Evolutionary conservation across 257 asterid species (phyloP).

Genomic region (Solanum medicagineum): DNA sequence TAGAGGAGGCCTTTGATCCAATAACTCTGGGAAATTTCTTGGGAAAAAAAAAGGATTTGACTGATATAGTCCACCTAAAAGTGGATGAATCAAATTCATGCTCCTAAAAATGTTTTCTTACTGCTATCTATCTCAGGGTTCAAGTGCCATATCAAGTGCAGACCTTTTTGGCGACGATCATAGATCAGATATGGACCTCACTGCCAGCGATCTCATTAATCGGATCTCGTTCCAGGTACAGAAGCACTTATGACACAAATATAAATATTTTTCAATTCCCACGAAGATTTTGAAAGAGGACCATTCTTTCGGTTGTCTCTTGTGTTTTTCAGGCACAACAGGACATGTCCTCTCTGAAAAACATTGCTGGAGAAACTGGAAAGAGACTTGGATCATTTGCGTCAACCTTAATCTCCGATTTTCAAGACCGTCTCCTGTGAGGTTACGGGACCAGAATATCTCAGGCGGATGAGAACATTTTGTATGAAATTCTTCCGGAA

Average conservation of each 20-base stretch:
- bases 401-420: conserved; percentile 57
- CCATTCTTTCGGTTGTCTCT: not conserved
- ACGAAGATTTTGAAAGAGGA: not conserved
- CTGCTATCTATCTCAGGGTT: conserved; percentile 38
- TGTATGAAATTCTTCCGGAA: not conserved
- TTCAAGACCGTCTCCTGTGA: conserved; percentile 90
- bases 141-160: conserved; percentile 87
- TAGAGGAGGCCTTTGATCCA: not conserved
- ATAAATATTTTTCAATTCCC: not conserved
- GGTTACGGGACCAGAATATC: not conserved
- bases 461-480: not conserved
- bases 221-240: conserved; percentile 91
- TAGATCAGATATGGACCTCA: conserved; percentile 32
- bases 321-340: conserved; percentile 70
- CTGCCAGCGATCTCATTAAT: conserved; percentile 77
- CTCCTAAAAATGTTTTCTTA: not conserved
- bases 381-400: conserved; percentile 80
- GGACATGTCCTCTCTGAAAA: conserved; percentile 77
- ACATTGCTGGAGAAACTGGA: conserved; percentile 96
- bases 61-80: not conserved
- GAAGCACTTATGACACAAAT: not conserved
- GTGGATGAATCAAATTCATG: not conserved
- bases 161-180: conserved; percentile 63
- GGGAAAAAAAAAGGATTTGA: not conserved
- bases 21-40: not conserved